phyloP scores from a whole-genome alignment of 2,329 filamentous ascomycete genomes.

The Epichloe festucae region DNA sequence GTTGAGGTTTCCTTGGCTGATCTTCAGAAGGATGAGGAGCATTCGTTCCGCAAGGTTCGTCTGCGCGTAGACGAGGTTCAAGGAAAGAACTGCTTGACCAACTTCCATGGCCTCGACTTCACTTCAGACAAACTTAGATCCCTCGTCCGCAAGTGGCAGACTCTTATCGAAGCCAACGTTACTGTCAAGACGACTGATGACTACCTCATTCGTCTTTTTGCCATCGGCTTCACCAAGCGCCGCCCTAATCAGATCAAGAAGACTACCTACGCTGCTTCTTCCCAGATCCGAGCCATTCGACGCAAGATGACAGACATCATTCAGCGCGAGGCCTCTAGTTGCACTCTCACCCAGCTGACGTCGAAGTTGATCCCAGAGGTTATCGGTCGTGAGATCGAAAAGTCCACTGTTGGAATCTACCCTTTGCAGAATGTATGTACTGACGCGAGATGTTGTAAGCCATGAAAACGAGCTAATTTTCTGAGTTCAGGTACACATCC shows the following conservation, averaged over 20 bases:
- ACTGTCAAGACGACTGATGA: conserved; percentile 99
- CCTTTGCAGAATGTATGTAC: conserved; percentile 88
- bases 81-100: conserved; percentile 99
- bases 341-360: conserved; percentile 91
- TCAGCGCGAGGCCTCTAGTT: conserved; percentile 84
- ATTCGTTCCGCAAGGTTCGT: conserved; percentile 99
- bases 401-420: conserved; percentile 98
- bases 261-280: conserved; percentile 95
- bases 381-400: conserved; percentile 99
- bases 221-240: conserved; percentile 98
- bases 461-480: neutral
- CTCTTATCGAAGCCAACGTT: conserved; percentile 97
- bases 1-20: conserved; percentile 98
- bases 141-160: conserved; percentile 98
- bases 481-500: conserved; percentile 78
- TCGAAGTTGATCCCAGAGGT: conserved; percentile 99
- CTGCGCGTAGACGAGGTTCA: conserved; percentile 97
- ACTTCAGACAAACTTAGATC: conserved; percentile 99
- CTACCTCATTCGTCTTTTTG: conserved; percentile 97
- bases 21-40: conserved; percentile 99
- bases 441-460: neutral
- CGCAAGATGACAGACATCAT: conserved; percentile 99
- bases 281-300: conserved; percentile 94
- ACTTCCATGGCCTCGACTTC: conserved; percentile 99
- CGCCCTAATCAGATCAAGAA: conserved; percentile 99